phyloP scores from a whole-genome alignment of 805 yeast genomes.

The Kodamaea restingae region DNA sequence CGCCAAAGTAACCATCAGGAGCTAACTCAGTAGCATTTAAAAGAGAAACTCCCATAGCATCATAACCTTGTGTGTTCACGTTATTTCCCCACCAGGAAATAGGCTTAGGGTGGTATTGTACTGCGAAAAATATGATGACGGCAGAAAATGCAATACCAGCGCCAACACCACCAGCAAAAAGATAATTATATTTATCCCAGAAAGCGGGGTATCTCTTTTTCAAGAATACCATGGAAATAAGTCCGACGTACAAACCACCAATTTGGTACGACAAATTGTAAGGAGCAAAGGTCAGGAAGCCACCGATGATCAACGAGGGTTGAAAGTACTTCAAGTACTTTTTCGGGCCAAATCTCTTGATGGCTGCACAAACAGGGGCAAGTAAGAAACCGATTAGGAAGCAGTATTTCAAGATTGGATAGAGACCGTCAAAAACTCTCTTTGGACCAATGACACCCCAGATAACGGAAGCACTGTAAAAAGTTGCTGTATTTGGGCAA shows the following conservation, averaged over 20 bases:
- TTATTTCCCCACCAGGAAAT: conserved; percentile 31
- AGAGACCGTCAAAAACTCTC: conserved; percentile 30
- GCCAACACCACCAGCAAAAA: conserved; percentile 27
- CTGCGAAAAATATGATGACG: conserved; percentile 36
- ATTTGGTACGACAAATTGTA: conserved; percentile 31
- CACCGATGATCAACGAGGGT: conserved; percentile 32
- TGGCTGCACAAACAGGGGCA: conserved; percentile 18
- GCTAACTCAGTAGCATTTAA: conserved; percentile 20
- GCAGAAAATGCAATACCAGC: conserved; percentile 35
- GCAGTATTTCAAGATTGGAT: conserved; percentile 31
- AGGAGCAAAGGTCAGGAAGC: conserved; percentile 29
- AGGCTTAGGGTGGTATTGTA: conserved; percentile 26
- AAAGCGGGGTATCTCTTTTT: conserved; percentile 25
- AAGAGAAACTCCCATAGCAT: conserved; percentile 33
- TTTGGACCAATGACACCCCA: conserved; percentile 55
- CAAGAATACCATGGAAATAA: conserved; percentile 27
- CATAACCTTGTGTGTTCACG: conserved; percentile 32
- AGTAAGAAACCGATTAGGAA: conserved; percentile 32
- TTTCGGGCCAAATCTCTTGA: conserved; percentile 17
- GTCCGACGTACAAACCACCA: conserved; percentile 24
- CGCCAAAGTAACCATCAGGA: conserved; percentile 37
- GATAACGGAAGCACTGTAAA: conserved; percentile 52
- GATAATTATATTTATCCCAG: conserved; percentile 36
- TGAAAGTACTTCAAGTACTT: conserved; percentile 26
- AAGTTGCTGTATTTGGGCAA: conserved; percentile 27